Conservation (phyloP, 1,284 basidiomycete species). For the Ceratobasidium sp. region DNA sequence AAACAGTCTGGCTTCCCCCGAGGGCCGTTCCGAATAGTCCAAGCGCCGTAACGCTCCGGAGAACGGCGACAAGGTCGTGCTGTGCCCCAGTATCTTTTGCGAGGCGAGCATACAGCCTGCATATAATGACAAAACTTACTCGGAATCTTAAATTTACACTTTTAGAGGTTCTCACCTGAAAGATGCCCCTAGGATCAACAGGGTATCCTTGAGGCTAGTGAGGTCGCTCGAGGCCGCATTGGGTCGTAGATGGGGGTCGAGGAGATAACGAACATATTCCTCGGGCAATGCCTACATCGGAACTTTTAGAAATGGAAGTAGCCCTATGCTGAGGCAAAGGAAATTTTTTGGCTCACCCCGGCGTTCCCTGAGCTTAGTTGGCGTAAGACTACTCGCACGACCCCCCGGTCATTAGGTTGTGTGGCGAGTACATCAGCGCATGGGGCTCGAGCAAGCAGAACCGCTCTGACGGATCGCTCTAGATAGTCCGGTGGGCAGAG, state of each 20-base stretch:
- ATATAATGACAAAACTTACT: neutral
- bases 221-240: neutral
- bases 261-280: slow-evolving; percentile 40
- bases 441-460: slow-evolving; percentile 28
- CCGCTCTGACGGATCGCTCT: slow-evolving; percentile 20
- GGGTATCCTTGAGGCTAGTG: neutral
- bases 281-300: slow-evolving; percentile 33
- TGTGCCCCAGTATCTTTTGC: slow-evolving; percentile 27
- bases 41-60: slow-evolving; percentile 10
- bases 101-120: slow-evolving; percentile 35
- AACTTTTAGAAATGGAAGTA: neutral
- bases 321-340: neutral
- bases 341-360: neutral
- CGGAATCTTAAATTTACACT: slow-evolving; percentile 7
- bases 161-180: slow-evolving; percentile 33
- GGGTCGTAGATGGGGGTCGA: slow-evolving; percentile 19
- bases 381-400: slow-evolving; percentile 39
- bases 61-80: slow-evolving; percentile 29
- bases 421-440: slow-evolving; percentile 42
- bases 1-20: slow-evolving; percentile 18
- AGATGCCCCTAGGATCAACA: slow-evolving; percentile 25
- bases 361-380: slow-evolving; percentile 22
- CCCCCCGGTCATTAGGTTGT: slow-evolving; percentile 4
- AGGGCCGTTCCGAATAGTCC: slow-evolving; percentile 14
- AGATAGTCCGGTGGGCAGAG: slow-evolving; percentile 41